Percentiles rank a stretch among this genome's conserved stretches.
Evolutionary conservation across 108 stramenopile species (phyloP).

Genomic region (Cyclotella kingstonii): DNA sequence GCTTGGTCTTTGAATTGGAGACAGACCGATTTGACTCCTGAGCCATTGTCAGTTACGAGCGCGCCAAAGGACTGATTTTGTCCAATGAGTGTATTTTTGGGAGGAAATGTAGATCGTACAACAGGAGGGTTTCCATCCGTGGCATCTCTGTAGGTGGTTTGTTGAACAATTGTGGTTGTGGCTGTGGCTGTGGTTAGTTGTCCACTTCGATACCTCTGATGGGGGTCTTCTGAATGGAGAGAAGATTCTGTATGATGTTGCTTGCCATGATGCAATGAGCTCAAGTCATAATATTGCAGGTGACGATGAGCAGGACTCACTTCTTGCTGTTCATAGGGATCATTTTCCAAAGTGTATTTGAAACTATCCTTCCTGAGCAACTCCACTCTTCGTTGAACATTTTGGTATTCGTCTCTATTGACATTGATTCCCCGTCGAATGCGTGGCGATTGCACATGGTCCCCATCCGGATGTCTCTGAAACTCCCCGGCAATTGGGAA

Average conservation of each 20-base stretch:
- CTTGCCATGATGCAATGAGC: background rate
- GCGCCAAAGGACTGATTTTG: constrained; percentile 22
- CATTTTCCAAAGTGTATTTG: constrained; percentile 9
- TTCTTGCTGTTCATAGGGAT: constrained; percentile 3
- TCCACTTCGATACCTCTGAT: background rate
- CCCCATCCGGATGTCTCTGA: no score
- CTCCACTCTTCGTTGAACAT: background rate
- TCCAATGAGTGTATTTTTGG: constrained; percentile 15
- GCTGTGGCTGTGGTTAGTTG: background rate
- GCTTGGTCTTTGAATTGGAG: constrained; percentile 20
- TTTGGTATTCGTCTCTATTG: background rate
- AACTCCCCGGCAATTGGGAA: no score
- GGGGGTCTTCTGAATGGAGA: background rate
- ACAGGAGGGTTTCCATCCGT: constrained; percentile 1
- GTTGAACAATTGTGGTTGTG: background rate
- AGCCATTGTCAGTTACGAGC: constrained; percentile 6
- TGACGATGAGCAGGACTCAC: background rate
- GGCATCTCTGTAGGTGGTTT: constrained; percentile 1
- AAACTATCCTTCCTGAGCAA: background rate
- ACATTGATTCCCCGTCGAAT: background rate
- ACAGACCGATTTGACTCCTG: constrained; percentile 15
- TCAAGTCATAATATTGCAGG: background rate
- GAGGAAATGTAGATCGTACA: constrained; percentile 24
- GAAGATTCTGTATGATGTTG: background rate
- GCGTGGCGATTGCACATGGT: background rate